Conservation (phyloP, 495 filamentous ascomycete genomes). For the Tuber umbilicatum region DNA sequence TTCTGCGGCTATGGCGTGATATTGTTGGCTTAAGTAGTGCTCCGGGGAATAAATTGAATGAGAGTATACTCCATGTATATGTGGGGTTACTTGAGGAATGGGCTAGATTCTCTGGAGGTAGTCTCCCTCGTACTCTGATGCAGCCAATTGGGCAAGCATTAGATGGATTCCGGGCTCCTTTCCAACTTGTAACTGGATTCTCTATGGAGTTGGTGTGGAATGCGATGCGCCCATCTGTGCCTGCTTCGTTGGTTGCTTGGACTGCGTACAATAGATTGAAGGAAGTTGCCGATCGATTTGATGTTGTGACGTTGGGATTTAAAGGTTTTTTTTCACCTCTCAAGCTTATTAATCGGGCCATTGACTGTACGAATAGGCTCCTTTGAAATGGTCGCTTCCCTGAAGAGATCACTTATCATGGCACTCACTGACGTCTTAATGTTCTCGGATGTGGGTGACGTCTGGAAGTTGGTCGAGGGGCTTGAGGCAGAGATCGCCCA, state of each 20-base stretch:
- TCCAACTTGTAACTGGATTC: constrained; percentile 63
- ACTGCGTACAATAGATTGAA: constrained; percentile 56
- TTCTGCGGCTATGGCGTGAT: constrained; percentile 39
- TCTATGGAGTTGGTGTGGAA: constrained; percentile 84
- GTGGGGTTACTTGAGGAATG: constrained; percentile 42
- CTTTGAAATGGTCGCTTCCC: constrained; percentile 20
- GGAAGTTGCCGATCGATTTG: constrained; percentile 65
- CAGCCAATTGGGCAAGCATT: constrained; percentile 45
- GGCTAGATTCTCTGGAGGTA: constrained; percentile 24
- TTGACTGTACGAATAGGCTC: constrained; percentile 20
- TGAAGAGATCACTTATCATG: constrained; percentile 51
- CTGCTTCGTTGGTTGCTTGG: constrained; percentile 50
- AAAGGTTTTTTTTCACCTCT: constrained; percentile 46
- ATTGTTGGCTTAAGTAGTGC: constrained; percentile 37
- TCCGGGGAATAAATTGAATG: constrained; percentile 45
- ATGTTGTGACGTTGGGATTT: constrained; percentile 50
- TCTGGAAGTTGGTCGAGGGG: constrained; percentile 46
- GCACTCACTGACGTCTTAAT: constrained; percentile 49
- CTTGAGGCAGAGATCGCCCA: constrained; percentile 55
- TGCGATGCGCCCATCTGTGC: constrained; percentile 59
- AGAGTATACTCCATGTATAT: constrained; percentile 54
- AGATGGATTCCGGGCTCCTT: constrained; percentile 46
- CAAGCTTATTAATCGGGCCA: constrained; percentile 16
- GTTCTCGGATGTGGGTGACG: constrained; percentile 43
- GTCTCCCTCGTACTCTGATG: constrained; percentile 42